These are phyloP conservation scores for Phlyctochytrium planicorne DNA, from an alignment of 192 early-diverging fungal species.

Conservation along the genomic window DNA sequence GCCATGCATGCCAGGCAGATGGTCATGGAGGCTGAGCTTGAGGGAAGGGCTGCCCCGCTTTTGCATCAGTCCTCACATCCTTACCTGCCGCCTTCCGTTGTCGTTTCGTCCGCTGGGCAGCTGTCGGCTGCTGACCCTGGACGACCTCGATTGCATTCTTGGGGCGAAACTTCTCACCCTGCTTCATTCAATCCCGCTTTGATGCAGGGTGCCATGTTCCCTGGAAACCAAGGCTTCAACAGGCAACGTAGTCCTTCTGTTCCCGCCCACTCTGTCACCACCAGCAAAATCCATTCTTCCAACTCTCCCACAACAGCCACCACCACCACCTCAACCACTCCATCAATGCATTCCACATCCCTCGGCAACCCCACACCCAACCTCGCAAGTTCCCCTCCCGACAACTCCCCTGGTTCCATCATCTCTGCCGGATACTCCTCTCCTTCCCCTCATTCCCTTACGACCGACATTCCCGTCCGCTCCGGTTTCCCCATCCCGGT, in stretches of 20 bases:
- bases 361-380: background rate
- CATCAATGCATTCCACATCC: background rate
- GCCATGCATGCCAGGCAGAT: conserved; percentile 14
- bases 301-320: too few species aligned
- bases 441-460: background rate
- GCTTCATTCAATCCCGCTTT: too few species aligned
- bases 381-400: background rate
- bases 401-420: background rate
- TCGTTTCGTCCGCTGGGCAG: background rate
- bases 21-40: conserved; percentile 24
- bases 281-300: too few species aligned
- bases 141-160: background rate
- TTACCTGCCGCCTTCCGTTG: background rate
- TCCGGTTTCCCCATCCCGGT: too few species aligned
- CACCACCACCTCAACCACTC: too few species aligned
- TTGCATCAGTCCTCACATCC: too few species aligned
- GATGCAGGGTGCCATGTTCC: too few species aligned
- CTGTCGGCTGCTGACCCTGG: background rate
- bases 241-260: too few species aligned
- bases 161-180: background rate
- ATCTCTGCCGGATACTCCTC: background rate
- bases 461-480: background rate
- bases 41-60: background rate
- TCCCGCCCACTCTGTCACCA: too few species aligned
- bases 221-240: too few species aligned